phyloP scores from a whole-genome alignment of 129 eudicot genomes.

The Logfia minima region DNA sequence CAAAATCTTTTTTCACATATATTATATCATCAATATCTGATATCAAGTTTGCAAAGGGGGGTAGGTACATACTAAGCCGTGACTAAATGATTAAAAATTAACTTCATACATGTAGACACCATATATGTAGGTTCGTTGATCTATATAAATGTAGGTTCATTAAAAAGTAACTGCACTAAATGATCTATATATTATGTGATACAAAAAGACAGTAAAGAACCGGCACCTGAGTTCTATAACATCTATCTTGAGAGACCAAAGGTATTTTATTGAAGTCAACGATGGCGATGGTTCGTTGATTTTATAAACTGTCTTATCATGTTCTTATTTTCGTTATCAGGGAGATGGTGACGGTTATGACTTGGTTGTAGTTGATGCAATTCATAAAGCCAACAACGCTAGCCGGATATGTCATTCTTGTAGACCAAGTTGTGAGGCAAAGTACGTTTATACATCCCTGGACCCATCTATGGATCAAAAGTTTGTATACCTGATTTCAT shows the following conservation, averaged over 20 bases:
- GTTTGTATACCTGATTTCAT: background rate
- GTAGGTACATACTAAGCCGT: conserved; percentile 84
- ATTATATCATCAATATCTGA: conserved; percentile 92
- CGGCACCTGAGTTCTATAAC: conserved; percentile 97
- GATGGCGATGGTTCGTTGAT: background rate
- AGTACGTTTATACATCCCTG: conserved; percentile 47
- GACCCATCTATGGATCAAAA: background rate
- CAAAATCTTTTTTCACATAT: conserved; percentile 89
- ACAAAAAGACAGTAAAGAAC: conserved; percentile 87
- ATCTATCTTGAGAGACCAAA: conserved; percentile 98
- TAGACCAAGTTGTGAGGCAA: conserved; percentile 97
- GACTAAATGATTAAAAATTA: conserved; percentile 98
- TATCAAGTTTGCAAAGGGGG: conserved; percentile 82
- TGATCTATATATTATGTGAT: too few species aligned
- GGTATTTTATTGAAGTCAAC: conserved; percentile 41
- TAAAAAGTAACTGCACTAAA: too few species aligned
- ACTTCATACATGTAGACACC: too few species aligned
- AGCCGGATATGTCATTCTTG: conserved; percentile 98
- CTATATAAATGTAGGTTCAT: too few species aligned
- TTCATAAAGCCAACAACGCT: conserved; percentile 99
- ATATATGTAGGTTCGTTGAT: too few species aligned
- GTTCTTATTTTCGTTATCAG: conserved; percentile 41
- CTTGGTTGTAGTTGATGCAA: conserved; percentile 95
- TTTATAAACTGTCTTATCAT: conserved; percentile 5
- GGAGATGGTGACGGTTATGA: conserved; percentile 99